A percentile compares a stretch with the other conserved stretches of the same genome.
Conservation (phyloP, 768 basidiomycete species). For the Tricholoma flavovirens region DNA sequence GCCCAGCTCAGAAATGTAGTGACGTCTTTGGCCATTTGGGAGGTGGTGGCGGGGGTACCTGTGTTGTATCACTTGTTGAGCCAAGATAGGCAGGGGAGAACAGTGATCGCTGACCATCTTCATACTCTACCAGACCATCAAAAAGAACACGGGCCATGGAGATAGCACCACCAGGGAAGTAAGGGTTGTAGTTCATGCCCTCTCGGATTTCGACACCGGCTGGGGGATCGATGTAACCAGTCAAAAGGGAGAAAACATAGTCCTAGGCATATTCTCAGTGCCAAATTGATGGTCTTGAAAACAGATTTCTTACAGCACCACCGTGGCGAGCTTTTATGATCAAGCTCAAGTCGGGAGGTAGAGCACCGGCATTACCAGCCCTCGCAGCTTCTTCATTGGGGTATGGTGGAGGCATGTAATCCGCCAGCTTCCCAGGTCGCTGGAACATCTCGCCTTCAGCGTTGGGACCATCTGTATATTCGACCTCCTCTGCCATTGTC, state of each 20-base stretch:
- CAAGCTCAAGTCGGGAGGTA: slow-evolving; percentile 94
- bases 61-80: neutral
- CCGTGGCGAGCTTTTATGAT: slow-evolving; percentile 99
- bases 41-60: slow-evolving; percentile 95
- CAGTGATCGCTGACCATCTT: slow-evolving; percentile 60
- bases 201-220: slow-evolving; percentile 93
- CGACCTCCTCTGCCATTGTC: slow-evolving; percentile 91
- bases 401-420: slow-evolving; percentile 94
- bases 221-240: slow-evolving; percentile 95
- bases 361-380: slow-evolving; percentile 88
- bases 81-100: neutral
- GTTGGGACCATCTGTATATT: slow-evolving; percentile 95
- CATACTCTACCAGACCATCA: slow-evolving; percentile 94
- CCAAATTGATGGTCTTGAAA: neutral
- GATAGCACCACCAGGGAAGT: slow-evolving; percentile 98
- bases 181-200: slow-evolving; percentile 98
- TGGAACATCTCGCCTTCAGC: slow-evolving; percentile 97
- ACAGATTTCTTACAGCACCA: slow-evolving; percentile 61
- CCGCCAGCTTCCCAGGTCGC: slow-evolving; percentile 95
- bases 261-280: slow-evolving; percentile 46
- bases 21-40: slow-evolving; percentile 99
- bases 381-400: slow-evolving; percentile 97
- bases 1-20: slow-evolving; percentile 95
- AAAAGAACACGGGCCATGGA: slow-evolving; percentile 97
- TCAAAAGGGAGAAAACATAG: slow-evolving; percentile 95